Evolutionary conservation across 345 rosid genomes (phyloP), one percentile per base, ranked within the genome.

Genomic region (Schrenkiella parvula): DNA sequence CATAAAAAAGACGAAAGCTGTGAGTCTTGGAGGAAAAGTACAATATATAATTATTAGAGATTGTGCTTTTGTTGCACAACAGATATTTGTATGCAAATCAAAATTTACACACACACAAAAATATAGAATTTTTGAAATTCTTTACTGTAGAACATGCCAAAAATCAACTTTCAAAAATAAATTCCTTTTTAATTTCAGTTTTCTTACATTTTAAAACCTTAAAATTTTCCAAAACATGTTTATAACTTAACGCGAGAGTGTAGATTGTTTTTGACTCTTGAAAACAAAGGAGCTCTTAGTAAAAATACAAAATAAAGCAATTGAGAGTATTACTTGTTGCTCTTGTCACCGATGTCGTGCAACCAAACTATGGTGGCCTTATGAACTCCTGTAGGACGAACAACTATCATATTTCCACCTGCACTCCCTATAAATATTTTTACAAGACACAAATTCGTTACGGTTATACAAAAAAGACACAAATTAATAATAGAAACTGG

Each of bases 341-440:
- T 41, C 10, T 18, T 63, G 3, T 31, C 2, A 2, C 41, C 68
- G 26, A 63, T 18, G 54, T 63, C 68, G 6, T 63, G 67, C 38
- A 63, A 14, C 67, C 54, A 43, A 19, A 63, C 41, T 17, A 63
- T 44, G 28, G 54, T 63, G 39, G 55, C 68, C 52, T 44, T 44
- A 26, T 31, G 68, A 32, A 1, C 7, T 63, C 54, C 54, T 29
- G 6, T 61, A 15, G 51, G 37, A 5, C 2, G 0, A n/a, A 61
- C 51, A 14, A 61, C 2, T 44, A 5, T 15, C 41, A 23, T 23
- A 51, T n/a, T 8, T 39, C 48, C 34, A 39, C 0, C 8, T 39
- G 21, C n/a, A 39, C 8, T 12, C 1, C 35, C 53, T 63, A 41
- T 63, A 18, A 17, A 43, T 23, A 41, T 54, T 22, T 54, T 54